A percentile compares a stretch with the other conserved stretches of the same genome.
phyloP scores from a whole-genome alignment of 257 asterid genomes.

The Gentiana straminea region DNA sequence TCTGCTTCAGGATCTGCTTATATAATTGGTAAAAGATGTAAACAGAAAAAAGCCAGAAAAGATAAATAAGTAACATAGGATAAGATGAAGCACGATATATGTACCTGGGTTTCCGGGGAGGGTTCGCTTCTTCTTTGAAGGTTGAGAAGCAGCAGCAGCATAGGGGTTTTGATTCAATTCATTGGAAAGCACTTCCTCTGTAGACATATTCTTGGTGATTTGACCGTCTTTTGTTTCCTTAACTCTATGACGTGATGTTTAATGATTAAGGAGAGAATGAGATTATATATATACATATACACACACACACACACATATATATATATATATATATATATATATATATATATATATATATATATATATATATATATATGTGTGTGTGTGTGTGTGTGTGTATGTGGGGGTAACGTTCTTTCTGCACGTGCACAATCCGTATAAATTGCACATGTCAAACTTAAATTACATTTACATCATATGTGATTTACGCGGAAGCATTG shows the following conservation, averaged over 20 bases:
- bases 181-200: constrained; percentile 42
- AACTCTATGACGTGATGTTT: constrained; percentile 2
- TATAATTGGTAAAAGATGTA: too few species aligned
- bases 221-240: background rate
- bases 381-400: background rate
- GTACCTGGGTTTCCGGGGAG: constrained; percentile 93
- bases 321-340: too few species aligned
- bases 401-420: too few species aligned
- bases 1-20: constrained; percentile 80
- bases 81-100: background rate
- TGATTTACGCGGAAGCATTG: too few species aligned
- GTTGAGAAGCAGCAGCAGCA: constrained; percentile 46
- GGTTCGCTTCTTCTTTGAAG: constrained; percentile 72
- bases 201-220: constrained; percentile 24
- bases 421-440: too few species aligned
- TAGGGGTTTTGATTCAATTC: constrained; percentile 25
- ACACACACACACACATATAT: too few species aligned
- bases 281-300: constrained; percentile 1
- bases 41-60: too few species aligned
- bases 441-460: too few species aligned
- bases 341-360: constrained; percentile 1
- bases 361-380: constrained; percentile 9
- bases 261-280: background rate
- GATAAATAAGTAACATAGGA: too few species aligned
- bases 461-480: too few species aligned